Percentiles rank a stretch among this genome's conserved stretches.
phyloP scores from a whole-genome alignment of 1,139 yeast species.

The Zhuliangozyma parablackwelliae region DNA sequence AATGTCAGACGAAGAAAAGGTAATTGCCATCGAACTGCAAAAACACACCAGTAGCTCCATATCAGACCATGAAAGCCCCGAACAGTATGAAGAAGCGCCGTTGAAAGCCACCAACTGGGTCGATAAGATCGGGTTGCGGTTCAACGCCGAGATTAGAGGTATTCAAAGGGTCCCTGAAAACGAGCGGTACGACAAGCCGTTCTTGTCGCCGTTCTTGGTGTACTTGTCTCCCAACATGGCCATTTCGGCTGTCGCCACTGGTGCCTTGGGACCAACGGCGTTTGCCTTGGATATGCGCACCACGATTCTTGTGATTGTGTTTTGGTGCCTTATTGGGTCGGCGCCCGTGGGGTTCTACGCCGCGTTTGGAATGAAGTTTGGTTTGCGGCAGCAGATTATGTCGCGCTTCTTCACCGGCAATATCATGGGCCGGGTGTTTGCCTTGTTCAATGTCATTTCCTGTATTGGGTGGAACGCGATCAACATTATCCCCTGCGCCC shows the following conservation, averaged over 20 bases:
- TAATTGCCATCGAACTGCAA: too few species aligned
- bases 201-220: constrained; percentile 22
- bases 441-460: constrained; percentile 26
- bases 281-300: constrained; percentile 31
- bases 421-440: constrained; percentile 27
- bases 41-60: not conserved
- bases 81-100: not conserved
- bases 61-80: not conserved
- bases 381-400: constrained; percentile 30
- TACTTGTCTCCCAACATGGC: constrained; percentile 30
- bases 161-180: constrained; percentile 44
- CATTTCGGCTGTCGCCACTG: constrained; percentile 25
- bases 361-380: constrained; percentile 28
- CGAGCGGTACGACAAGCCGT: constrained; percentile 26
- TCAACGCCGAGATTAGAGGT: constrained; percentile 45
- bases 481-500: constrained; percentile 30
- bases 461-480: constrained; percentile 37
- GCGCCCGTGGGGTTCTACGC: constrained; percentile 28
- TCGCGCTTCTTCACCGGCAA: constrained; percentile 30
- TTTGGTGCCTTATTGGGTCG: constrained; percentile 24
- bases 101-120: constrained; percentile 14
- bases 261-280: constrained; percentile 27
- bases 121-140: constrained; percentile 25
- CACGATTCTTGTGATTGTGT: constrained; percentile 23
- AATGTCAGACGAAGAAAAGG: too few species aligned